Evolutionary conservation across 2,329 filamentous ascomycete genomes (phyloP), one percentile per base, ranked within the genome.

Genomic region (Cordyceps fumosorosea): DNA sequence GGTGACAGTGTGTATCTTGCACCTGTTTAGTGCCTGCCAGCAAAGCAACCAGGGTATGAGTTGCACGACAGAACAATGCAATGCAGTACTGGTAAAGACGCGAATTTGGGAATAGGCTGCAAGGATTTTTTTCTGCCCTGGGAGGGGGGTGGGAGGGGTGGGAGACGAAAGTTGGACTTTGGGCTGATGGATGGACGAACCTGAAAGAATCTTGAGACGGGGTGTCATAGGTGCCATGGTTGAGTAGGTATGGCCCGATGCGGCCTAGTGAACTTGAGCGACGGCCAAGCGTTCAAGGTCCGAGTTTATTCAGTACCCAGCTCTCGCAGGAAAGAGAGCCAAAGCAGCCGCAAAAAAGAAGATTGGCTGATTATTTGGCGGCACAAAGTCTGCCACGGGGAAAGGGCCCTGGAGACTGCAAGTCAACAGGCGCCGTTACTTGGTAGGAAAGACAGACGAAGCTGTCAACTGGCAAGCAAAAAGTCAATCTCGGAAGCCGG

Each of bases 181-280:
- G 29, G 60, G 60, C 60, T 62, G 59, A 69, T 70, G 69, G 70
- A 70, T 72, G 70, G 68, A 81, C 83, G 76, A 76, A 85, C 83
- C 83, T 81, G 81, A 83, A 72, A 84, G 78, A 75, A 84, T 79
- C 77, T 80, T 84, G 75, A 82, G 79, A 76, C 82, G 81, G 75
- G 83, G 81, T 74, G 82, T 77, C 73, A 79, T 76, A 74, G 83
- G 82, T 76, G 81, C 82, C 83, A 85, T 85, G 74, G 74, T 80
- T 74, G 74, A 71, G 73, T 67, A 67, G 66, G 67, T 66, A 69
- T 67, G 44, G 67, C 74, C 74, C 68, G 70, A 74, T 73, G 68
- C 67, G 72, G 74, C 67, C 70, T 74, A 76, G 70, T 68, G 66
- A n/a, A 65, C 52, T 63, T 22, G 18, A 34, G 34, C 29, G 48